Percentiles rank a stretch among this genome's conserved stretches.
Conservation (phyloP, 306 rosid species). For the Prunus kanzakura region DNA sequence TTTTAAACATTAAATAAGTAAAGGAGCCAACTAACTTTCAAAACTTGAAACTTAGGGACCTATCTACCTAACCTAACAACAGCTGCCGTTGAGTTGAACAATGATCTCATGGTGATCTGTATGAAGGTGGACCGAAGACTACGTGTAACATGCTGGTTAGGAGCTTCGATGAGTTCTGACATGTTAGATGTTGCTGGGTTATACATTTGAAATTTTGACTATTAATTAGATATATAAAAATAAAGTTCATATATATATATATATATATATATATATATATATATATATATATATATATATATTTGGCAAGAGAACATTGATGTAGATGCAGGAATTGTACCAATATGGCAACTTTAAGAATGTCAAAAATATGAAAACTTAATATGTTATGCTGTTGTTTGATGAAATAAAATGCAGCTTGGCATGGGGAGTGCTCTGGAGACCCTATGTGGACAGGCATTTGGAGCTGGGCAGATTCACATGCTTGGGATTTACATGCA, state of each 20-base stretch:
- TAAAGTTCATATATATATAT: no score
- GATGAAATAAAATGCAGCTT: not conserved
- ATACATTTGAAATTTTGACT: no score
- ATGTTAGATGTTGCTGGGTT: not conserved
- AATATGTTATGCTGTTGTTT: not conserved
- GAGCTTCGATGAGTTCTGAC: conserved; percentile 5
- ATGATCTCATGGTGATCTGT: not conserved
- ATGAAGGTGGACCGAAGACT: conserved; percentile 8
- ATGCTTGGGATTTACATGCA: conserved; percentile 19
- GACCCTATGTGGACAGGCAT: conserved; percentile 27
- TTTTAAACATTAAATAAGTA: no score
- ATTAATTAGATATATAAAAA: no score
- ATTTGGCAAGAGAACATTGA: no score
- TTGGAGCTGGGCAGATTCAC: conserved; percentile 53
- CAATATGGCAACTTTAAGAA: no score
- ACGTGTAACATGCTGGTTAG: conserved; percentile 1
- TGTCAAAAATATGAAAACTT: not conserved
- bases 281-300: no score
- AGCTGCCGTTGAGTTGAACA: not conserved
- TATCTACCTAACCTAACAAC: not conserved
- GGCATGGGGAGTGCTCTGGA: conserved; percentile 13
- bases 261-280: no score
- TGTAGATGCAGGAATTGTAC: no score
- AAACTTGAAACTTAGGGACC: not conserved
- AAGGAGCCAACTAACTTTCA: no score